A percentile compares a stretch with the other conserved stretches of the same genome.
These are phyloP conservation scores for Aspergillus proliferans DNA, from an alignment of 2,329 filamentous ascomycete species.

Conservation along the genomic window DNA sequence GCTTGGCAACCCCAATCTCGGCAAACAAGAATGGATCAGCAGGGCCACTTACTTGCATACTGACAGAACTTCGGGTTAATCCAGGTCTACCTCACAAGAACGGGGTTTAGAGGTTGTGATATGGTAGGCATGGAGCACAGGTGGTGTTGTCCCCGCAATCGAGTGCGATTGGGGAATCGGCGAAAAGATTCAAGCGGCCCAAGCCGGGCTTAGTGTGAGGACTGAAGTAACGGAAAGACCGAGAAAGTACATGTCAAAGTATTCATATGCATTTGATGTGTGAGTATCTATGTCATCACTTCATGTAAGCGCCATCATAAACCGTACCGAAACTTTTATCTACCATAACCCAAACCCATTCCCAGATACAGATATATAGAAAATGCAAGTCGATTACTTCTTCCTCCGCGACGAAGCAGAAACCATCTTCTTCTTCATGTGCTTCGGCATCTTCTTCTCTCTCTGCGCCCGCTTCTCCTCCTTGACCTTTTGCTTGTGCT, in stretches of 20 bases:
- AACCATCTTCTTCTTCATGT: constrained; percentile 67
- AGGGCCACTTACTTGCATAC: no score
- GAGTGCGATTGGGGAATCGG: no score
- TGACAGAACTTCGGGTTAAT: no score
- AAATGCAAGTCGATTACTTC: constrained; percentile 20
- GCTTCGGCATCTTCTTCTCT: constrained; percentile 93
- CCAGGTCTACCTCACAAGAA: no score
- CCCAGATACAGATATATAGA: neutral
- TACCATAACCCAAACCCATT: neutral
- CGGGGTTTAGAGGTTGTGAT: no score
- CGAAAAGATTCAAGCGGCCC: no score
- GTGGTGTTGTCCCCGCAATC: no score
- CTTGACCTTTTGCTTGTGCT: constrained; percentile 86
- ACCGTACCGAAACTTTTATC: neutral
- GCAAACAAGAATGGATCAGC: neutral
- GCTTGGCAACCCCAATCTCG: neutral
- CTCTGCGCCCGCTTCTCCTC: constrained; percentile 92
- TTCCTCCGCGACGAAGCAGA: constrained; percentile 28
- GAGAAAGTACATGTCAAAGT: no score
- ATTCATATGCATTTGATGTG: neutral
- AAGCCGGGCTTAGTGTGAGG: no score
- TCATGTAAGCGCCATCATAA: neutral
- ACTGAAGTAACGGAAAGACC: no score
- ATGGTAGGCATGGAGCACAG: no score
- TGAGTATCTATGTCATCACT: neutral